Percentiles rank a stretch among this genome's conserved stretches.
Evolutionary conservation across 2,329 filamentous ascomycete genomes (phyloP).

Genomic region (Cladosporium sp.): DNA sequence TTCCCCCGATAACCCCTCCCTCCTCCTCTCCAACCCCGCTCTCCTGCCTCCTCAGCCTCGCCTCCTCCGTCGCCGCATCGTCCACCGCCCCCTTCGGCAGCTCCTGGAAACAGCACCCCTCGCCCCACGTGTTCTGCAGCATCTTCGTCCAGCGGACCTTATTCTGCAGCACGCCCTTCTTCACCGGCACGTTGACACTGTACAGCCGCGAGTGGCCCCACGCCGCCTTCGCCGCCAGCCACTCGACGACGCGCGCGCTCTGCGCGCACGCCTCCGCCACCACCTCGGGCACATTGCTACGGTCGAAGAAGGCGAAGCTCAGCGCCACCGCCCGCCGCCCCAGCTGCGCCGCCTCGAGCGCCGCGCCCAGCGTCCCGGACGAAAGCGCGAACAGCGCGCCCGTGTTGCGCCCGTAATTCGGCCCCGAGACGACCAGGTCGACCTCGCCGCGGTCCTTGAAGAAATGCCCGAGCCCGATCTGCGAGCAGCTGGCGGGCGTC

Average conservation of each 20-base stretch:
- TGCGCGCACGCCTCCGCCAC: slow-evolving; percentile 71
- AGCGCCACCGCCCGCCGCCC: slow-evolving; percentile 64
- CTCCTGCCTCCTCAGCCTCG: slow-evolving; percentile 62
- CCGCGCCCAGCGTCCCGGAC: slow-evolving; percentile 45
- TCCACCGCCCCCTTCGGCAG: slow-evolving; percentile 56
- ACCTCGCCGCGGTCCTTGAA: slow-evolving; percentile 39
- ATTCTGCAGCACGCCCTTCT: slow-evolving; percentile 61
- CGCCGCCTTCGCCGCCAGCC: slow-evolving; percentile 68
- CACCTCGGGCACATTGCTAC: slow-evolving; percentile 74
- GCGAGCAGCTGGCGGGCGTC: slow-evolving; percentile 45
- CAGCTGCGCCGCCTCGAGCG: slow-evolving; percentile 44
- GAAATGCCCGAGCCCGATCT: slow-evolving; percentile 43
- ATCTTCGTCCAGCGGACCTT: slow-evolving; percentile 80
- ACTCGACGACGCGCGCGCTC: slow-evolving; percentile 70
- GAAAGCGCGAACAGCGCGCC: slow-evolving; percentile 46
- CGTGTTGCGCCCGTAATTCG: slow-evolving; percentile 47
- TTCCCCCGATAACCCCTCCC: slow-evolving; percentile 31
- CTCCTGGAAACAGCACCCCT: slow-evolving; percentile 81
- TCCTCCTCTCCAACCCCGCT: slow-evolving; percentile 32
- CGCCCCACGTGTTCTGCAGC: slow-evolving; percentile 83
- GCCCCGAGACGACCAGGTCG: slow-evolving; percentile 44
- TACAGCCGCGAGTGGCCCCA: slow-evolving; percentile 61
- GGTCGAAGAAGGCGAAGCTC: slow-evolving; percentile 82
- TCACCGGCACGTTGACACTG: slow-evolving; percentile 80
- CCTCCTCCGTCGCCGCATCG: slow-evolving; percentile 60